phyloP scores from a whole-genome alignment of 1,139 yeast species.

The Taiozyma sp. region DNA sequence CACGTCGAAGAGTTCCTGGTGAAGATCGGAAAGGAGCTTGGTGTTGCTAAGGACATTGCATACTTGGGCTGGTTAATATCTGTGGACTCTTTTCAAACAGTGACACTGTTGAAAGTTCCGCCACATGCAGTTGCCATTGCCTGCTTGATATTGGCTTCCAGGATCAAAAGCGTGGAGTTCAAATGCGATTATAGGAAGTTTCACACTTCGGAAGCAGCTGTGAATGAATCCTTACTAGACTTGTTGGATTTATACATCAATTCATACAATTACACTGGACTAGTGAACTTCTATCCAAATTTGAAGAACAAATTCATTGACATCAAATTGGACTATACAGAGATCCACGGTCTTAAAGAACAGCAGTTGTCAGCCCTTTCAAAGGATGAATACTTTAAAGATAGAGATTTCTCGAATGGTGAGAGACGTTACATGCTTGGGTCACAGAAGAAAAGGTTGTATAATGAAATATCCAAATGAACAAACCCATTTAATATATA shows the following conservation, averaged over 20 bases:
- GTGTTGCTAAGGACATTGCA: slow-evolving; percentile 39
- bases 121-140: slow-evolving; percentile 80
- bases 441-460: slow-evolving; percentile 41
- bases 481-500: neutral
- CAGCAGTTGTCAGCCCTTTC: slow-evolving; percentile 16
- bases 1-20: slow-evolving; percentile 66
- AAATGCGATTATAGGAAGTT: slow-evolving; percentile 9
- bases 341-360: slow-evolving; percentile 37
- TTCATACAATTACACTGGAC: slow-evolving; percentile 35
- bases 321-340: slow-evolving; percentile 41
- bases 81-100: slow-evolving; percentile 71
- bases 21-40: slow-evolving; percentile 55
- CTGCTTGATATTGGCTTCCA: slow-evolving; percentile 45
- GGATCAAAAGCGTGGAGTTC: slow-evolving; percentile 24
- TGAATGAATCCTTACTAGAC: slow-evolving; percentile 56
- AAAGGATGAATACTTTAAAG: slow-evolving; percentile 26
- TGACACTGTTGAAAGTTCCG: slow-evolving; percentile 65
- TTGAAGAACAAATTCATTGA: slow-evolving; percentile 38
- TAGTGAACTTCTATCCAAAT: slow-evolving; percentile 28
- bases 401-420: slow-evolving; percentile 27
- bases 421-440: slow-evolving; percentile 52
- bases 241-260: slow-evolving; percentile 58
- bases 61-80: slow-evolving; percentile 70
- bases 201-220: slow-evolving; percentile 33
- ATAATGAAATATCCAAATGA: slow-evolving; percentile 12